phyloP scores from a whole-genome alignment of 306 rosid species.

The Mimosa pudica region DNA sequence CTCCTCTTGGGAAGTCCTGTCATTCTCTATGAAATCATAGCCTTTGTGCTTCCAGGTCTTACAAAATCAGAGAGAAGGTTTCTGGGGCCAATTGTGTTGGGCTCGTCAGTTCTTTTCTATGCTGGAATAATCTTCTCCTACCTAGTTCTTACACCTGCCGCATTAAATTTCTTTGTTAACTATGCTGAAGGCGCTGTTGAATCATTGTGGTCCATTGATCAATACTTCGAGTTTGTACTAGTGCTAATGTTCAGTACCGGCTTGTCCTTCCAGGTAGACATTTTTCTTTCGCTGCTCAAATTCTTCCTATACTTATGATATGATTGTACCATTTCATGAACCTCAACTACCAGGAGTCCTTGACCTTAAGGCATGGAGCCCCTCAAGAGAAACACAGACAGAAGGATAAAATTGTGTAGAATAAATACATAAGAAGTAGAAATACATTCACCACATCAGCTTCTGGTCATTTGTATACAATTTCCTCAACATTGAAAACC shows the following conservation, averaged over 20 bases:
- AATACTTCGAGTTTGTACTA: constrained; percentile 94
- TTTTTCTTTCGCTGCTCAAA: constrained; percentile 3
- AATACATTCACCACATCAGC: not conserved
- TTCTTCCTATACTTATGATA: not conserved
- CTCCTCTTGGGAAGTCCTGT: constrained; percentile 93
- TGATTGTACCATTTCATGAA: not conserved
- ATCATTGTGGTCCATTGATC: constrained; percentile 97
- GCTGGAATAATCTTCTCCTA: constrained; percentile 91
- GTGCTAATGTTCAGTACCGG: constrained; percentile 98
- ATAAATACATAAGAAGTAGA: not conserved
- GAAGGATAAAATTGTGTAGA: not conserved
- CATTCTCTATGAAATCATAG: constrained; percentile 87
- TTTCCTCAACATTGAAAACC: not conserved
- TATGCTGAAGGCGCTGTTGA: constrained; percentile 97
- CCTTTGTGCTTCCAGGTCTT: constrained; percentile 89
- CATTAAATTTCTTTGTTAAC: constrained; percentile 80
- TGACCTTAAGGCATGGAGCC: not conserved
- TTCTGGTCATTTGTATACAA: not conserved
- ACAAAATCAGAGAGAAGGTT: constrained; percentile 82
- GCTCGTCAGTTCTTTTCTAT: constrained; percentile 93
- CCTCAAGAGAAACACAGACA: not conserved
- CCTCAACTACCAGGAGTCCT: not conserved
- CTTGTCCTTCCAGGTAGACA: constrained; percentile 91
- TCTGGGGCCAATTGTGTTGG: constrained; percentile 89
- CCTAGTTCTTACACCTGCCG: constrained; percentile 82